These are phyloP conservation scores for Paracoccidioides brasiliensis DNA, from an alignment of 2,329 filamentous ascomycete species.

Conservation along the genomic window DNA sequence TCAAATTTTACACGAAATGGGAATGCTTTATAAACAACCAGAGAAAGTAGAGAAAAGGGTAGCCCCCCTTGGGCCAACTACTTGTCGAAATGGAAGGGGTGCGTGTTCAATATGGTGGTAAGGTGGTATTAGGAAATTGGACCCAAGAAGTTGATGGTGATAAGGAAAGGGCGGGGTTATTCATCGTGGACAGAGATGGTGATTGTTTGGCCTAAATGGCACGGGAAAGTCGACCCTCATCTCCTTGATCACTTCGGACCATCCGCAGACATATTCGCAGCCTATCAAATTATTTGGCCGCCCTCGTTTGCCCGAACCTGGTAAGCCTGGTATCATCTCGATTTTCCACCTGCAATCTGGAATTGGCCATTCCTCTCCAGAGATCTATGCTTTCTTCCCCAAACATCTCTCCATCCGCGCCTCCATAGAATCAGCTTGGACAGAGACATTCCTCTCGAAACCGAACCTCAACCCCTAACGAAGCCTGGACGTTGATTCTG, in stretches of 20 bases:
- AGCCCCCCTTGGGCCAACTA: constrained; percentile 43
- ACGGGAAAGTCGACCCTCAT: constrained; percentile 93
- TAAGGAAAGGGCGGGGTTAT: constrained; percentile 53
- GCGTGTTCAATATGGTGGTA: constrained; percentile 64
- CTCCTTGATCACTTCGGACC: constrained; percentile 85
- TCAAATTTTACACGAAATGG: not conserved
- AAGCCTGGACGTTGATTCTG: constrained; percentile 50
- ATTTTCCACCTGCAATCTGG: constrained; percentile 85
- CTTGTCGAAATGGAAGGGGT: constrained; percentile 82
- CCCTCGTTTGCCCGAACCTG: constrained; percentile 61
- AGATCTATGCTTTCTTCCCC: constrained; percentile 88
- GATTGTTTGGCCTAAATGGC: constrained; percentile 82
- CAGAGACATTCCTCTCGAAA: constrained; percentile 66
- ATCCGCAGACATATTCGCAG: constrained; percentile 83
- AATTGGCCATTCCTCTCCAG: constrained; percentile 86
- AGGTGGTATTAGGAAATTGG: constrained; percentile 72
- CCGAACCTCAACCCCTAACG: constrained; percentile 50
- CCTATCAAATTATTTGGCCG: constrained; percentile 78
- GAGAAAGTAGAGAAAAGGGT: constrained; percentile 1
- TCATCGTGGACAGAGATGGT: constrained; percentile 73
- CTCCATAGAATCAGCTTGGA: constrained; percentile 75
- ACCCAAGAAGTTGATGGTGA: constrained; percentile 42
- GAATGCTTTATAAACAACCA: not conserved
- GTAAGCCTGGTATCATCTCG: constrained; percentile 62
- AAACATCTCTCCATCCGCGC: constrained; percentile 58